A percentile compares a stretch with the other conserved stretches of the same genome.
Evolutionary conservation across 73 alveolate species (phyloP).

Genomic region (Paramecium sonneborni): DNA sequence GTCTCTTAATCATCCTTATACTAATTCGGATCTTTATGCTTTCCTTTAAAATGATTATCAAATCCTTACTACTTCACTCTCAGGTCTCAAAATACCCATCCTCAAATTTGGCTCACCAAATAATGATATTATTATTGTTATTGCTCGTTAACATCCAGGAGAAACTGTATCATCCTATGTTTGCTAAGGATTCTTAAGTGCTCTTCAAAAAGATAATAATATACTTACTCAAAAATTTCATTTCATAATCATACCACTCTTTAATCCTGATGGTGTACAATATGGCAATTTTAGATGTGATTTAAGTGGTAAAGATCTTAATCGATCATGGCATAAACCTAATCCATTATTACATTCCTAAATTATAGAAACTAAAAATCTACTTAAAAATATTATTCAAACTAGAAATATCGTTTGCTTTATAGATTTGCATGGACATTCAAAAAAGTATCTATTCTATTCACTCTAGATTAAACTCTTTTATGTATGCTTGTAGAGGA

Average conservation of each 20-base stretch:
- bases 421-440: conserved; percentile 94
- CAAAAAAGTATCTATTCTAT: conserved; percentile 61
- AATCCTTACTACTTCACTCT: neutral
- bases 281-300: conserved; percentile 91
- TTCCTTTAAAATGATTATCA: neutral
- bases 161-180: conserved; percentile 64
- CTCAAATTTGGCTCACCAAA: neutral
- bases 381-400: conserved; percentile 53
- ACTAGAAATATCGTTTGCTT: conserved; percentile 79
- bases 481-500: conserved; percentile 84
- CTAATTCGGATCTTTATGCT: neutral
- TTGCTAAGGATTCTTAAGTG: conserved; percentile 52
- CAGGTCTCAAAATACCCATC: neutral
- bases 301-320: conserved; percentile 88
- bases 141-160: conserved; percentile 72
- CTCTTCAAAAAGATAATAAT: neutral
- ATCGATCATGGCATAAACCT: conserved; percentile 92
- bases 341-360: conserved; percentile 80
- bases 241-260: conserved; percentile 80
- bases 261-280: conserved; percentile 96
- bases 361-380: conserved; percentile 61
- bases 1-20: neutral
- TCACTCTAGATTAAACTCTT: conserved; percentile 72
- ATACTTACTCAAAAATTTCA: neutral
- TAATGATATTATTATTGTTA: conserved; percentile 29